Evolutionary conservation across 2,329 filamentous ascomycete species (phyloP).

Genomic region (Drechslerella coelobrocha): DNA sequence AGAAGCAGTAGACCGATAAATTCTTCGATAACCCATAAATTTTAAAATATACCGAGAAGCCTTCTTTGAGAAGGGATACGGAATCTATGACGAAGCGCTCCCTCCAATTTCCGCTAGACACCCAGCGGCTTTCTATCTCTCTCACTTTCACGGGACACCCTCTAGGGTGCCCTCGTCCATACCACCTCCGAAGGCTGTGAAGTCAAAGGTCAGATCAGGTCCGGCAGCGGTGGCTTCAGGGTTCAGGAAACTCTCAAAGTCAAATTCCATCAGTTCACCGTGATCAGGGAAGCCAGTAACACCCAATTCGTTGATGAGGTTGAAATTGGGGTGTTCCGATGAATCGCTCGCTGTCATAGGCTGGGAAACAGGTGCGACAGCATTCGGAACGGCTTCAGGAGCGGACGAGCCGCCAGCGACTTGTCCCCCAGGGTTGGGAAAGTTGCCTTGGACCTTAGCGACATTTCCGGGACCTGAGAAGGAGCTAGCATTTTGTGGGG

Average conservation of each 20-base stretch:
- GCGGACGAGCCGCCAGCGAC: slow-evolving; percentile 18
- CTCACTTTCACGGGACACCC: slow-evolving; percentile 54
- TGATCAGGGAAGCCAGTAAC: slow-evolving; percentile 15
- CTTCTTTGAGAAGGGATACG: not conserved
- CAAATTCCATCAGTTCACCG: slow-evolving; percentile 60
- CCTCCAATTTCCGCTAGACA: not conserved
- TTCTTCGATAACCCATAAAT: slow-evolving; percentile 52
- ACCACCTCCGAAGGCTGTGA: slow-evolving; percentile 28
- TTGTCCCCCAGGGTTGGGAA: slow-evolving; percentile 26
- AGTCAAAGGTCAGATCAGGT: slow-evolving; percentile 51
- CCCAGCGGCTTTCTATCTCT: not conserved
- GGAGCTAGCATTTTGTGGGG: slow-evolving; percentile 33
- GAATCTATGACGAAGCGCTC: slow-evolving; percentile 10
- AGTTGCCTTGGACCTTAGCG: slow-evolving; percentile 35
- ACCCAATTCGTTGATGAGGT: slow-evolving; percentile 16
- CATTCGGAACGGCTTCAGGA: slow-evolving; percentile 27
- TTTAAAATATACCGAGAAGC: slow-evolving; percentile 55
- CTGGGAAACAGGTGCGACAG: slow-evolving; percentile 24
- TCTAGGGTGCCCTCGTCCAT: slow-evolving; percentile 43
- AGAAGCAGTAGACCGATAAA: slow-evolving; percentile 4
- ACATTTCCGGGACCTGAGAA: slow-evolving; percentile 33
- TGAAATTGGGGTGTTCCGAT: slow-evolving; percentile 33
- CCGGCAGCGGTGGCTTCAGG: slow-evolving; percentile 58
- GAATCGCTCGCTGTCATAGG: slow-evolving; percentile 34
- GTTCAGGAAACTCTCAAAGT: slow-evolving; percentile 72